phyloP scores from a whole-genome alignment of 108 stramenopile species.

The Pelagomonas calceolata region DNA sequence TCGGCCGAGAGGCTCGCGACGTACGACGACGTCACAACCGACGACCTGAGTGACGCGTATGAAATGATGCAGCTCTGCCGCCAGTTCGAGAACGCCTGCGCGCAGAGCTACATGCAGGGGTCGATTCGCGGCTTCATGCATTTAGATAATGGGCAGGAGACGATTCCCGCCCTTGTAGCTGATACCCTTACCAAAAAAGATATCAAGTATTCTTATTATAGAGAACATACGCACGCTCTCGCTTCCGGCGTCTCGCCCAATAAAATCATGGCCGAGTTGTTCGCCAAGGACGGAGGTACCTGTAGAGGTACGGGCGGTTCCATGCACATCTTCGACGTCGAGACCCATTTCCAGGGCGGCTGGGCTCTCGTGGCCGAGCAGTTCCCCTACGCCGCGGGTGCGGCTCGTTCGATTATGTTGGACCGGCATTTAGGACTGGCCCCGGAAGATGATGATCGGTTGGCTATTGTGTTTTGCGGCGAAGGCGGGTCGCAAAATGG shows the following conservation, averaged over 20 bases:
- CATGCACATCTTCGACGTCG: constrained; percentile 94
- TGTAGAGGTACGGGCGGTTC: constrained; percentile 95
- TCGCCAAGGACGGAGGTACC: constrained; percentile 93
- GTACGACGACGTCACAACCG: constrained; percentile 53
- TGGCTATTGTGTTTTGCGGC: constrained; percentile 85
- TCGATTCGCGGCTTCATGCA: constrained; percentile 97
- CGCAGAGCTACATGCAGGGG: constrained; percentile 96
- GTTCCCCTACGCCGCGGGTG: constrained; percentile 88
- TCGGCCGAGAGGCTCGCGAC: constrained; percentile 46
- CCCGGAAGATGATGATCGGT: constrained; percentile 71
- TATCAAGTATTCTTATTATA: constrained; percentile 92
- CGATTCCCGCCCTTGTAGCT: constrained; percentile 83
- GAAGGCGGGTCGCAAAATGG: constrained; percentile 94
- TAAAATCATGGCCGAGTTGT: constrained; percentile 88
- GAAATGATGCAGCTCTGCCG: constrained; percentile 76
- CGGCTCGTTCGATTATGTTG: constrained; percentile 82
- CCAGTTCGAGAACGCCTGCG: constrained; percentile 94
- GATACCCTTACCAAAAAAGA: constrained; percentile 79
- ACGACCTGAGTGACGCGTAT: constrained; percentile 72
- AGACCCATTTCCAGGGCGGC: constrained; percentile 87
- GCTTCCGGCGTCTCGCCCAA: constrained; percentile 79
- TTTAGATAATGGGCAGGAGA: constrained; percentile 93
- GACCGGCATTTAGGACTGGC: constrained; percentile 75
- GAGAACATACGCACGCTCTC: constrained; percentile 94
- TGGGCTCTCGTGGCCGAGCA: constrained; percentile 95